A percentile compares a stretch with the other conserved stretches of the same genome.
These are phyloP conservation scores for Staphylotrichum longicolle DNA, from an alignment of 495 filamentous ascomycete genomes.

Conservation along the genomic window DNA sequence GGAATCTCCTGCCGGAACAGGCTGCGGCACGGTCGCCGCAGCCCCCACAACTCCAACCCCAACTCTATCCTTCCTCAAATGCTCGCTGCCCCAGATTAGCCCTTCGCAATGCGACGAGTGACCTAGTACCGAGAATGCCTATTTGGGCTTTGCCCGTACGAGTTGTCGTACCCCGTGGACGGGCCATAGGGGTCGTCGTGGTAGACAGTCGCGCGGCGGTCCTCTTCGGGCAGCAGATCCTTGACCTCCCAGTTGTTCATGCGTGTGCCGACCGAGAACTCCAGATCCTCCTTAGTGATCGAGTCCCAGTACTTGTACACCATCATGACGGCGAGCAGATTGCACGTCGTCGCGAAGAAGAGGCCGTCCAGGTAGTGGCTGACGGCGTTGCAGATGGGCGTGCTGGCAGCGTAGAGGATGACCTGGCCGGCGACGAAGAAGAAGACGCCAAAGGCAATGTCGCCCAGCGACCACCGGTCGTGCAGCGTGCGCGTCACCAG, in stretches of 20 bases:
- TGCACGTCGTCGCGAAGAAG: constrained; percentile 92
- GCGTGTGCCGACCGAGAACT: constrained; percentile 94
- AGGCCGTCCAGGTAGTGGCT: constrained; percentile 94
- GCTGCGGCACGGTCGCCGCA: constrained; percentile 4
- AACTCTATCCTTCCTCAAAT: background rate
- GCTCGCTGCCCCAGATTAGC: background rate
- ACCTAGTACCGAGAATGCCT: constrained; percentile 33
- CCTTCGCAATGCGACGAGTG: background rate
- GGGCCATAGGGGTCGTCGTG: constrained; percentile 58
- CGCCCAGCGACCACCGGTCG: constrained; percentile 91
- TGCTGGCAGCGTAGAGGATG: constrained; percentile 84
- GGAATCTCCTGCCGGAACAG: constrained; percentile 5
- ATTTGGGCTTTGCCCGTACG: constrained; percentile 42
- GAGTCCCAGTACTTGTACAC: constrained; percentile 99
- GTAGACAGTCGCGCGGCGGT: constrained; percentile 74
- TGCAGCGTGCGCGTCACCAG: constrained; percentile 88
- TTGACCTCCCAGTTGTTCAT: constrained; percentile 99
- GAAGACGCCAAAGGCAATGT: constrained; percentile 88
- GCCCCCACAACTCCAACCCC: constrained; percentile 8
- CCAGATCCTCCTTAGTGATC: constrained; percentile 96
- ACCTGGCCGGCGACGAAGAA: constrained; percentile 94
- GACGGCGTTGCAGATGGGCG: constrained; percentile 76
- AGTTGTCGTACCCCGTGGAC: constrained; percentile 44
- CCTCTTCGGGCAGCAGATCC: constrained; percentile 85
- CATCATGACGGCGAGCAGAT: constrained; percentile 98